Conservation (phyloP, 2,329 filamentous ascomycete genomes). For the Aureobasidium uvarum region DNA sequence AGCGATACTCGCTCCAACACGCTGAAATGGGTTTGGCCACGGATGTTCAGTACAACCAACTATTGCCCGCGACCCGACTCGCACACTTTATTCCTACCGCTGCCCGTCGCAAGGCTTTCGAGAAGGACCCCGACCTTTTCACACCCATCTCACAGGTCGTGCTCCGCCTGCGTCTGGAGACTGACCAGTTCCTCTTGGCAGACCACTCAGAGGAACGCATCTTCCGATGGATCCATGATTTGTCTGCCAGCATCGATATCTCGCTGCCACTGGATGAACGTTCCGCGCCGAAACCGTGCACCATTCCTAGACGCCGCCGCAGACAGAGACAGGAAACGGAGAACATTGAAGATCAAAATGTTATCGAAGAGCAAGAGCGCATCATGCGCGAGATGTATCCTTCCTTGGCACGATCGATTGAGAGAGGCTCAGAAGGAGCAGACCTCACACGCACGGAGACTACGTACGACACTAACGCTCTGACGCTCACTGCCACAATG, state of each 20-base stretch:
- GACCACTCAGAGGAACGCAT: conserved; percentile 64
- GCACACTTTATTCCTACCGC: conserved; percentile 46
- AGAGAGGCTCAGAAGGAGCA: not conserved
- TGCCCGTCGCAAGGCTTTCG: conserved; percentile 43
- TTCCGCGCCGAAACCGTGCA: conserved; percentile 46
- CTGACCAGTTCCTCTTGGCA: conserved; percentile 70
- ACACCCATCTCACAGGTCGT: conserved; percentile 55
- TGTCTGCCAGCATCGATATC: conserved; percentile 72
- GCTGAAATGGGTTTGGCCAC: conserved; percentile 72
- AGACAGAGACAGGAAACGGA: conserved; percentile 39
- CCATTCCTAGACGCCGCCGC: conserved; percentile 44
- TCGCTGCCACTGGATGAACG: conserved; percentile 69
- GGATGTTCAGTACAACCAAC: conserved; percentile 62
- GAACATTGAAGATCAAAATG: conserved; percentile 38
- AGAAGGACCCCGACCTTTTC: conserved; percentile 50
- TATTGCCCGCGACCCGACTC: conserved; percentile 47
- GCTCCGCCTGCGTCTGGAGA: conserved; percentile 69
- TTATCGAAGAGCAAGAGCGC: conserved; percentile 51
- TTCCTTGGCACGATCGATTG: conserved; percentile 21
- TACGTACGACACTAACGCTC: conserved; percentile 23
- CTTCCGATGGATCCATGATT: conserved; percentile 64
- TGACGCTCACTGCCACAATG: conserved; percentile 8
- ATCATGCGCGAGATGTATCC: conserved; percentile 51
- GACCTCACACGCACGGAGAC: conserved; percentile 25
- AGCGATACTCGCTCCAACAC: conserved; percentile 69